Percentiles rank a stretch among this genome's conserved stretches.
These are phyloP conservation scores for Chrysopogon serrulatus DNA, from an alignment of 176 grass and related monocot genomes.

Conservation along the genomic window DNA sequence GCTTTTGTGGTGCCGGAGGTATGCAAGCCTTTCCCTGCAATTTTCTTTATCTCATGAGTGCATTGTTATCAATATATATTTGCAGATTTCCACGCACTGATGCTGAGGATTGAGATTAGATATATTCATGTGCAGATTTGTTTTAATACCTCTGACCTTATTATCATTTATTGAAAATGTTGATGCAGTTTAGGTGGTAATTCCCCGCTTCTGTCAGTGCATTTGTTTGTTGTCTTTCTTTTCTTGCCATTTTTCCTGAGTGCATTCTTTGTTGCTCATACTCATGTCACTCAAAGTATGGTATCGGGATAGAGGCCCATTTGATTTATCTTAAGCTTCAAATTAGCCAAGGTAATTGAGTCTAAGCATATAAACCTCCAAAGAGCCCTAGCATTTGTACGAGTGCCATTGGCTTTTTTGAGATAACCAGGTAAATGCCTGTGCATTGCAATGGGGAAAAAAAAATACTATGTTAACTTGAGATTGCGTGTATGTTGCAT, in stretches of 20 bases:
- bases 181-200: neutral
- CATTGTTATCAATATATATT: neutral
- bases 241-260: neutral
- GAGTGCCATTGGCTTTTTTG: neutral
- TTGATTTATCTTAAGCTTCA: neutral
- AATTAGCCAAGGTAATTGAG: neutral
- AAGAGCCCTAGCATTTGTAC: neutral
- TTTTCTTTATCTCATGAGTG: neutral
- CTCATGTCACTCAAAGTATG: neutral
- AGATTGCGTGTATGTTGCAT: no score
- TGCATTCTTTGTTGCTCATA: neutral
- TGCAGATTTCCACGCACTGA: neutral
- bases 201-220: neutral
- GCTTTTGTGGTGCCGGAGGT: constrained; percentile 98
- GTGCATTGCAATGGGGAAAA: no score
- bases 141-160: neutral
- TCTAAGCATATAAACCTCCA: neutral
- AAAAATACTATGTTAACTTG: no score
- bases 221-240: neutral
- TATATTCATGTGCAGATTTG: neutral
- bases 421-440: no score
- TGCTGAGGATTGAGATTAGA: neutral
- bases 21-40: constrained; percentile 19
- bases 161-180: neutral
- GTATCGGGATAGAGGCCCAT: neutral